Conservation (phyloP, 345 rosid genomes). For the Turritis glabra region DNA sequence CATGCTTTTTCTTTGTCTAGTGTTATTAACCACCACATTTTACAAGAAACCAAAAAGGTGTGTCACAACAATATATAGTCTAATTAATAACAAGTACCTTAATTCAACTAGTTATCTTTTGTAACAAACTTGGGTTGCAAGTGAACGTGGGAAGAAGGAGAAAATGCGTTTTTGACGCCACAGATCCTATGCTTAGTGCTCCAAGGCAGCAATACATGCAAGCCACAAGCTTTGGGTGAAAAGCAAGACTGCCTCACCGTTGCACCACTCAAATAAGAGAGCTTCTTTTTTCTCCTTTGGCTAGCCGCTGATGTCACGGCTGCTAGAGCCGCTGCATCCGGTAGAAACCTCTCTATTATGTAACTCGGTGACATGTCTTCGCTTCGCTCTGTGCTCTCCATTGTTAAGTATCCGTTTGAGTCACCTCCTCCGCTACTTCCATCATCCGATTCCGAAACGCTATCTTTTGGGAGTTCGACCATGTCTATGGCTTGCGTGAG, state of each 20-base stretch:
- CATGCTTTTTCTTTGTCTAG: not conserved
- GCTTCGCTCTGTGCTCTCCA: constrained; percentile 41
- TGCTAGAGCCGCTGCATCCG: constrained; percentile 75
- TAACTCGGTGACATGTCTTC: constrained; percentile 53
- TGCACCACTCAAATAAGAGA: constrained; percentile 34
- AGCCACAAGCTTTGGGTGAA: constrained; percentile 63
- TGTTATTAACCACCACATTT: constrained; percentile 12
- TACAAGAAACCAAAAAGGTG: constrained; percentile 6
- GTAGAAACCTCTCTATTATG: constrained; percentile 78
- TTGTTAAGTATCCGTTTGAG: constrained; percentile 41
- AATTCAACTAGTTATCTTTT: constrained; percentile 34
- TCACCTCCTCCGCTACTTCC: constrained; percentile 26
- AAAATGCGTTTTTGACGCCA: constrained; percentile 55
- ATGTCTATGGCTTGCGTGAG: constrained; percentile 85
- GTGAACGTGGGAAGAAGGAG: constrained; percentile 34
- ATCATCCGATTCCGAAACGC: constrained; percentile 26
- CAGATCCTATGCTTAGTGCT: constrained; percentile 67
- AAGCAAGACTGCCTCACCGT: constrained; percentile 38
- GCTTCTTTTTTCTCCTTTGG: constrained; percentile 38
- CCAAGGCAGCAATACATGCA: constrained; percentile 70
- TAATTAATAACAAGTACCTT: not conserved
- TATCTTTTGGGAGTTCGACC: constrained; percentile 50
- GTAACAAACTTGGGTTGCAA: constrained; percentile 31
- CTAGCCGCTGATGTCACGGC: constrained; percentile 60
- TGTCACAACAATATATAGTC: constrained; percentile 9